phyloP scores from a whole-genome alignment of 2,329 filamentous ascomycete species.

The Seiridium cupressi region DNA sequence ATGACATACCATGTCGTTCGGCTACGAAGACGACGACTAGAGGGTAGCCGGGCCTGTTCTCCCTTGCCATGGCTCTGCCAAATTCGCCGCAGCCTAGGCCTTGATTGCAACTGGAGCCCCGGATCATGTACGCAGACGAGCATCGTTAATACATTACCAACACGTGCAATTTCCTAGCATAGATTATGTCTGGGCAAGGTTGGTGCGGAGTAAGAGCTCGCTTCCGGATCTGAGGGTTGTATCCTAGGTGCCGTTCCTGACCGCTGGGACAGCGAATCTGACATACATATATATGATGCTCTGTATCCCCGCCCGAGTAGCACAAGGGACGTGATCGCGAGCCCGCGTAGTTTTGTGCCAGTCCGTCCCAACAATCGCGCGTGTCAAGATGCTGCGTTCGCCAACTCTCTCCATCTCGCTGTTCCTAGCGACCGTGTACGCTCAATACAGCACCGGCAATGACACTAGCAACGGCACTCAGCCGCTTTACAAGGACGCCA shows the following conservation, averaged over 20 bases:
- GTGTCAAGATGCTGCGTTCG: slow-evolving; percentile 18
- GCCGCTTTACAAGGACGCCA: slow-evolving; percentile 62
- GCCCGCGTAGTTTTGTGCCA: background rate
- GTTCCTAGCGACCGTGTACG: slow-evolving; percentile 15
- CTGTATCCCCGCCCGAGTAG: background rate
- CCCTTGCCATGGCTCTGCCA: background rate
- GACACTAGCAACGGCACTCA: slow-evolving; percentile 10
- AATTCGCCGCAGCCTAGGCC: background rate
- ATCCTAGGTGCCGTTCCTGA: background rate
- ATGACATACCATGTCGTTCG: background rate
- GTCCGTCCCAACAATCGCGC: background rate
- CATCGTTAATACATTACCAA: background rate
- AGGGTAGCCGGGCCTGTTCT: slow-evolving; percentile 7
- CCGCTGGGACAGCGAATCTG: no score
- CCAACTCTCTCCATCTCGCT: slow-evolving; percentile 13
- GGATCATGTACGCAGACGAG: background rate
- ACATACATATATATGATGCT: background rate
- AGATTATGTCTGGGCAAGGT: background rate
- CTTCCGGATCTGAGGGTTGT: background rate
- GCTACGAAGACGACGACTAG: background rate
- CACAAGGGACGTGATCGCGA: background rate
- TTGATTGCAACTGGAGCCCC: background rate
- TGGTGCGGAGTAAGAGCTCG: background rate
- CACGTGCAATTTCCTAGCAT: slow-evolving; percentile 1
- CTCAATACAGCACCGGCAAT: slow-evolving; percentile 12